These are phyloP conservation scores for Neurospora sp. DNA, from an alignment of 495 filamentous ascomycete species.

Conservation along the genomic window DNA sequence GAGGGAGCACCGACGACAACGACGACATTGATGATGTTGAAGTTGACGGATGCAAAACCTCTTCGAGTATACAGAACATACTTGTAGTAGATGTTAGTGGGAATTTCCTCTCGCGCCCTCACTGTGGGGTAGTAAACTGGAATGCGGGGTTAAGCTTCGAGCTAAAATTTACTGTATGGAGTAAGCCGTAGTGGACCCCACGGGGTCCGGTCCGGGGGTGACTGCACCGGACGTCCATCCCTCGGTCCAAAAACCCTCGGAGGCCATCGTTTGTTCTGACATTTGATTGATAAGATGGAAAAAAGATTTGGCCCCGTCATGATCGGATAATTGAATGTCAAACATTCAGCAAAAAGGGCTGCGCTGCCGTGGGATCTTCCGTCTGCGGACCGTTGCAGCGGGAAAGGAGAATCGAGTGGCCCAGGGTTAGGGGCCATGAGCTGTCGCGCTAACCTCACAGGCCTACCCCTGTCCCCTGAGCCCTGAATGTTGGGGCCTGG, in stretches of 20 bases:
- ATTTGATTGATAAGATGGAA: background rate
- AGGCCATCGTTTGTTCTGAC: background rate
- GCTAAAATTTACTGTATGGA: background rate
- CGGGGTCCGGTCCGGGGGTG: background rate
- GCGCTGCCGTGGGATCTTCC: background rate
- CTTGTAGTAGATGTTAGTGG: background rate
- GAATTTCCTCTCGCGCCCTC: background rate
- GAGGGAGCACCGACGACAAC: background rate
- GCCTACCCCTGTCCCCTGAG: background rate
- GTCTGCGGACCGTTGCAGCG: background rate
- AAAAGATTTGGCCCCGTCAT: background rate
- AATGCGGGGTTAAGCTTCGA: background rate
- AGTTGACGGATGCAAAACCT: background rate
- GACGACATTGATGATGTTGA: background rate
- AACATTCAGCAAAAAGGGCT: background rate
- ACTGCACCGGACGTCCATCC: background rate
- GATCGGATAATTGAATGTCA: background rate
- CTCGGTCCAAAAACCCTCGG: background rate
- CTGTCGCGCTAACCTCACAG: background rate
- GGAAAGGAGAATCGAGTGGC: background rate
- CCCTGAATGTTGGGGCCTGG: slow-evolving; percentile 1
- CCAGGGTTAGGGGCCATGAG: background rate
- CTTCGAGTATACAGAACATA: background rate
- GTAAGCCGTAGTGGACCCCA: background rate
- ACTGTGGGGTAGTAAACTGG: background rate